Conservation (phyloP, 129 eudicot genomes). For the Smallanthus sonchifolius region DNA sequence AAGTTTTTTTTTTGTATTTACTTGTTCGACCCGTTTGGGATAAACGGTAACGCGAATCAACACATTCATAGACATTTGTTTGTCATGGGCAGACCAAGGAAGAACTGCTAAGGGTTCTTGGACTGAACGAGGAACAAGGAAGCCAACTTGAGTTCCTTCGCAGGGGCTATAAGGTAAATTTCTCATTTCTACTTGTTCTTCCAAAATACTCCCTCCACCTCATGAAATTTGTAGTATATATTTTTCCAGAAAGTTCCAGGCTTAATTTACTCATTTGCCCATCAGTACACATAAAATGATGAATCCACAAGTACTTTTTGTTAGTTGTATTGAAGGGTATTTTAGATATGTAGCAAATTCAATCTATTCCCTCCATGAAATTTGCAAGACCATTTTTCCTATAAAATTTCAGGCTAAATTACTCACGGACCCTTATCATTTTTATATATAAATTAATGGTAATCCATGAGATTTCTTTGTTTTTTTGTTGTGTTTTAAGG, state of each 20-base stretch:
- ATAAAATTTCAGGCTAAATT: background rate
- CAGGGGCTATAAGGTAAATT: conserved; percentile 81
- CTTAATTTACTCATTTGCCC: background rate
- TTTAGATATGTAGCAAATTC: background rate
- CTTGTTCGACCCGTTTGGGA: background rate
- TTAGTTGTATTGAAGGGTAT: background rate
- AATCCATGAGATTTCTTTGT: background rate
- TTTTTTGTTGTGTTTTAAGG: background rate
- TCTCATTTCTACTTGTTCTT: background rate
- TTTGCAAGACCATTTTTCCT: background rate
- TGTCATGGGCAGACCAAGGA: conserved; percentile 70
- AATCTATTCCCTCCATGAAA: background rate
- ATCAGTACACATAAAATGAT: background rate
- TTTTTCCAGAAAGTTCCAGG: too few species aligned
- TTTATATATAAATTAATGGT: background rate
- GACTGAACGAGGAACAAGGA: conserved; percentile 93
- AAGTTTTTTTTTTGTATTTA: background rate
- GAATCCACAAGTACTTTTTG: background rate
- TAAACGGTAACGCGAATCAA: background rate
- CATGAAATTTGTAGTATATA: background rate
- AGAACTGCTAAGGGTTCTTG: conserved; percentile 91
- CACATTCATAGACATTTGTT: conserved; percentile 9
- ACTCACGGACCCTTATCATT: background rate
- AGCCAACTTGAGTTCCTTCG: conserved; percentile 96
- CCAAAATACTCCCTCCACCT: background rate